Percentiles rank a stretch among this genome's conserved stretches.
These are phyloP conservation scores for Claviceps sp. DNA, from an alignment of 2,329 filamentous ascomycete species.

Conservation along the genomic window DNA sequence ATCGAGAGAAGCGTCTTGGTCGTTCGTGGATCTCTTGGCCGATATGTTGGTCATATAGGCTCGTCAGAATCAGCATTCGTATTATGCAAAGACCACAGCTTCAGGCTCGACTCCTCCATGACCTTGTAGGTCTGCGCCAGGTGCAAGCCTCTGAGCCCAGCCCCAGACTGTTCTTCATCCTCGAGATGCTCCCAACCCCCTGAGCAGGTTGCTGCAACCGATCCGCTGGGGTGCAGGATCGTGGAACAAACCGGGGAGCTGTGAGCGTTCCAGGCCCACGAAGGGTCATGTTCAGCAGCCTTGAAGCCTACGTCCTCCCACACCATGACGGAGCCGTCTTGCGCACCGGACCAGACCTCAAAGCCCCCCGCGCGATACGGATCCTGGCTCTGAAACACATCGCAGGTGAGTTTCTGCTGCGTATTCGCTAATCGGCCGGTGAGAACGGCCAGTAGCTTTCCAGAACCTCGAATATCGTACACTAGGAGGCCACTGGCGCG, in stretches of 20 bases:
- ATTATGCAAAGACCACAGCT: constrained; percentile 5
- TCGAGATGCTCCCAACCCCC: constrained; percentile 33
- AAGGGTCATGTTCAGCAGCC: constrained; percentile 29
- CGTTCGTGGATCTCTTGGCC: neutral
- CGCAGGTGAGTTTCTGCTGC: constrained; percentile 43
- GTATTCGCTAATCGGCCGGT: constrained; percentile 34
- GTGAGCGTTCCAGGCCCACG: constrained; percentile 38
- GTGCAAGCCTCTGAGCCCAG: neutral
- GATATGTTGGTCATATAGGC: neutral
- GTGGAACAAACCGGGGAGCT: constrained; percentile 34
- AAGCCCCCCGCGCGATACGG: constrained; percentile 28
- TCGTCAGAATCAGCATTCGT: neutral
- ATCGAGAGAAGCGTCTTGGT: neutral
- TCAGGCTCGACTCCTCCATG: constrained; percentile 6
- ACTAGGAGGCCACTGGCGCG: constrained; percentile 41
- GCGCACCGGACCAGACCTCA: constrained; percentile 49
- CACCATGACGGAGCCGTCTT: constrained; percentile 39
- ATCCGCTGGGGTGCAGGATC: constrained; percentile 38
- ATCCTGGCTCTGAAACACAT: constrained; percentile 34
- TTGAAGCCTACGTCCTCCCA: constrained; percentile 42
- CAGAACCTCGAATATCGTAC: constrained; percentile 49
- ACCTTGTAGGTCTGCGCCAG: neutral
- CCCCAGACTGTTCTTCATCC: neutral
- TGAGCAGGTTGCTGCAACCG: constrained; percentile 42
- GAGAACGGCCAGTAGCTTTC: constrained; percentile 41